Percentiles rank a stretch among this genome's conserved stretches.
Conservation (phyloP, 2,329 filamentous ascomycete genomes). For the Fusarium hainanense region DNA sequence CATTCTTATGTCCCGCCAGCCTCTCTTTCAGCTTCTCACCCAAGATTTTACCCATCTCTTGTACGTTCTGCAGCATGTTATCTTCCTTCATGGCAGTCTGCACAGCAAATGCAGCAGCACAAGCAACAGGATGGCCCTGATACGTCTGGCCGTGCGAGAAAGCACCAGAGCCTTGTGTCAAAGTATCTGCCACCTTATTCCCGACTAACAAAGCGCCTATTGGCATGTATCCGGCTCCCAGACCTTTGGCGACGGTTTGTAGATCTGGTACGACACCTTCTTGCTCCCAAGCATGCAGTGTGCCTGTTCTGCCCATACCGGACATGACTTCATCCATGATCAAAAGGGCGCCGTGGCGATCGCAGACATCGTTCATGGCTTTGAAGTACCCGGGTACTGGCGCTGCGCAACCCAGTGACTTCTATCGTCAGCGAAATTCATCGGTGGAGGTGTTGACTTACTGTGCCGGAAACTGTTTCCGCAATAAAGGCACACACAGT, state of each 20-base stretch:
- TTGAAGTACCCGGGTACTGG: slow-evolving; percentile 61
- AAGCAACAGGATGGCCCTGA: slow-evolving; percentile 54
- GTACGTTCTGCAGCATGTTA: slow-evolving; percentile 23
- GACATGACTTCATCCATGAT: slow-evolving; percentile 75
- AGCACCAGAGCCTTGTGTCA: slow-evolving; percentile 36
- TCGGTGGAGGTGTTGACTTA: background rate
- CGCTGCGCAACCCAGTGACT: slow-evolving; percentile 35
- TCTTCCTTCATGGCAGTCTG: slow-evolving; percentile 44
- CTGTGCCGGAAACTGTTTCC: slow-evolving; percentile 38
- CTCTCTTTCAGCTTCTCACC: slow-evolving; percentile 13
- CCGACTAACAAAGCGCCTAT: slow-evolving; percentile 26
- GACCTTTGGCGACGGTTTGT: slow-evolving; percentile 72
- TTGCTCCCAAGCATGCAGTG: slow-evolving; percentile 72
- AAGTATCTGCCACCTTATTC: slow-evolving; percentile 12
- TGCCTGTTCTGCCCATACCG: slow-evolving; percentile 71
- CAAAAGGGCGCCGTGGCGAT: slow-evolving; percentile 65
- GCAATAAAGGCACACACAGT: slow-evolving; percentile 39
- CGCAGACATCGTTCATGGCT: slow-evolving; percentile 64
- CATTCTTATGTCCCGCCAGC: slow-evolving; percentile 18
- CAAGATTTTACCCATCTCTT: background rate
- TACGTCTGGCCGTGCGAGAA: slow-evolving; percentile 71
- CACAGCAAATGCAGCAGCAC: slow-evolving; percentile 54
- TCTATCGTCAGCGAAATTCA: accelerated
- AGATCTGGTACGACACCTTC: slow-evolving; percentile 69
- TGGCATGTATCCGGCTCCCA: slow-evolving; percentile 55